Evolutionary conservation across 1,284 basidiomycete species (phyloP), one percentile per base, ranked within the genome.

Genomic region (Pseudozyma hubeiensis): DNA sequence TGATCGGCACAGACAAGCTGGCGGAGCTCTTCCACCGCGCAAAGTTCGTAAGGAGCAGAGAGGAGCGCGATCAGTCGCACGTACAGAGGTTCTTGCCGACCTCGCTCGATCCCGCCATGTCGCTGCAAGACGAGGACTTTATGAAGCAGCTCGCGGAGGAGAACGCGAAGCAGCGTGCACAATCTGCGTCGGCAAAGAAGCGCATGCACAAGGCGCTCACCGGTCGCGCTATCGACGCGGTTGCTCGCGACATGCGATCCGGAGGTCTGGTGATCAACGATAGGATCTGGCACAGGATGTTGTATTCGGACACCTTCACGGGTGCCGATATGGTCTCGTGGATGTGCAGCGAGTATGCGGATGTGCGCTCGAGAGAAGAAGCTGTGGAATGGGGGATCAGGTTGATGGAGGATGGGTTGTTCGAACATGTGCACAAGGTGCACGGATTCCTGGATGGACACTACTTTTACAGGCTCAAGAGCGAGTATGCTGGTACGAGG

Each of bases 1-100:
- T 97, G 37, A 87, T 93, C 17, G 96, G 95, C 1, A 95, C 94
- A 52, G 92, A 95, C 83, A 94, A 93, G 80, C 89, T 97, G 2
- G 92, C 93, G 1, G 93, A 97, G 77, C 88, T 92, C 55, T 93
- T 97, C 83, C 75, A 75, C 29, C 68, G 79, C 9, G 80, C 79
- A 3, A 54, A 79, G 19, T 79, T 66, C 43, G 50, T 61, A 2
- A 44, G 69, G 7, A 76, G 59, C 39, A 60, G 59, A 34, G 66
- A 75, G 40, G 62, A 71, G 34, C 61, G 62, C 9, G 71, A 64
- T 24, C 64, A 59, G 52, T 41, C 40, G n/a, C 62, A 65, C 30
- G 71, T 71, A 4, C 64, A 68, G 39, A 71, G 83, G 4, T 83
- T 84, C 68, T 59, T 83, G 44, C 81, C 82, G 2, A 84, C 83